Base-by-base conservation (phyloP, 2,329 filamentous ascomycete species). In the Fusarium continuum region DNA sequence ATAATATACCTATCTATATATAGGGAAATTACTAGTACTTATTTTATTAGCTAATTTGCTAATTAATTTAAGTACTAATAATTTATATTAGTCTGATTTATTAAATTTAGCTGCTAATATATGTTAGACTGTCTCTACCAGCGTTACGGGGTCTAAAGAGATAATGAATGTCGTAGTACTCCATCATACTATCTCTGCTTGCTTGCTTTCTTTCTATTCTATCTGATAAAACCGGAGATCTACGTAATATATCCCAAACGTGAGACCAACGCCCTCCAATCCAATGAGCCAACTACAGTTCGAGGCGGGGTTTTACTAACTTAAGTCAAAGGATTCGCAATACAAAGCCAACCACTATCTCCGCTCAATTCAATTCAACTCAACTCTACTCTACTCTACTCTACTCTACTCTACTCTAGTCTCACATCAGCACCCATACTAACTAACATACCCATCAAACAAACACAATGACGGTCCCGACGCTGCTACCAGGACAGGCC, bases 401-500 rank as follows among this genome's bases (percentile, higher is more conserved):
- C 28, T 11, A 3, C 43, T 53, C 26, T 25, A 28, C 48, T 35
- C 13, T 36, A 10, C 41, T 32, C 22, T 45, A 19, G 17, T 51
- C 38, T 45, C 26, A 28, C 17, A 40, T 34, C 34, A 32, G 16
- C 26, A 54, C 25, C 16, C 23, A n/a, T 14, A 23, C 16, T 29
- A 17, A 17, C 20, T 16, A n/a, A 22, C 6, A 29, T n/a, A 31
- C 11, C 8, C 22, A 31, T 22, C 10, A 32, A 9, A 29, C 13
- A 17, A 38, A 20, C 9, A 60, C 11, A 46, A 79, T 79, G 77
- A 72, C 76, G 4, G 68, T 67, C 49, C 55, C 64, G 4, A 69
- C 63, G 16, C 55, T 75, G 7, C 68, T 64, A 23, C 66, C 75
- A 13, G 73, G 73, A 46, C 80, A 82, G 65, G 76, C 84, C 1